Evolutionary conservation across 331 rosid genomes (phyloP), one percentile per base, ranked within the genome.

Genomic region (Spiraea crenata): DNA sequence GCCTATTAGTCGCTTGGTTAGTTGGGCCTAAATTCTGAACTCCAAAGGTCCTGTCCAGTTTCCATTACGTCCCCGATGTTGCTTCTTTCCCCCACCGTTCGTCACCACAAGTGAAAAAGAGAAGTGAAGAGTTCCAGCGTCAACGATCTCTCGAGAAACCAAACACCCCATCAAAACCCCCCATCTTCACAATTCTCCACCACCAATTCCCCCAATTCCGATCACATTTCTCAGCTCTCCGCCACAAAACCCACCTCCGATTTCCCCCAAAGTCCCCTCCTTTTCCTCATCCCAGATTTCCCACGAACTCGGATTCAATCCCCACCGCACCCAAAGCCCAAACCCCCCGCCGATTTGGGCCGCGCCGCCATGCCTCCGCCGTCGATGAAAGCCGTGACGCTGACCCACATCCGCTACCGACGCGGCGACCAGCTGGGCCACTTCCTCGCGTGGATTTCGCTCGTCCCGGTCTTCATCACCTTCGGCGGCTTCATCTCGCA

Each of bases 401-500:
- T 85, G 31, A 81, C 85, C 31, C 81, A 80, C 64, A 77, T 86
- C 41, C 82, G 79, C 67, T 85, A 85, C 84, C 76, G 41, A 31
- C 80, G 48, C 3, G 90, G 90, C 6, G 90, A 86, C 64, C 80
- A 15, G 20, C 17, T 83, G 37, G 90, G 90, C 41, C 79, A 86
- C 71, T 80, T 86, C 55, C 68, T 83, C 17, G 90, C 90, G 1
- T 83, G 90, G 90, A 39, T 85, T 46, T 85, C 90, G 1, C 61
- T 85, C 7, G 69, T 85, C 63, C 87, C 85, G 4, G 87, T 91
- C 38, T 93, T 93, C 90, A 89, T 93, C 71, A 82, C 82, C 78
- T 71, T 95, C 39, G 96, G 96, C 17, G 99, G 97, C 20, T 91
- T 95, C 76, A 9, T 91, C 54, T 85, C 96, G 34, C 99, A 95